Percentiles rank a stretch among this genome's conserved stretches.
Conservation (phyloP, 2,329 filamentous ascomycete genomes). For the Botrytis fragariae region DNA sequence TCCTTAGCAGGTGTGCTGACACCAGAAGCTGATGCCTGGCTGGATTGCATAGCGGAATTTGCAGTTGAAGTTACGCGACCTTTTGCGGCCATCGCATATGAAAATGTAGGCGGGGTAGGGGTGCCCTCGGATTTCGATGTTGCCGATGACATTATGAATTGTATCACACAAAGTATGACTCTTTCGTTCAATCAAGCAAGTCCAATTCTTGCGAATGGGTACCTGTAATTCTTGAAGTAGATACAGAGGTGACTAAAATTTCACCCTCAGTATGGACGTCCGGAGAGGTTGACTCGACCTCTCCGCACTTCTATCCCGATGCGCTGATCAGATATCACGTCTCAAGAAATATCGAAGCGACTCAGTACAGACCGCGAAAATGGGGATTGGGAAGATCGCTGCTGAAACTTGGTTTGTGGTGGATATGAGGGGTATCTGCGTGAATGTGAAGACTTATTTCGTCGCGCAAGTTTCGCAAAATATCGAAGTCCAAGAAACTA, state of each 20-base stretch:
- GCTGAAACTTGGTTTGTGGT: neutral
- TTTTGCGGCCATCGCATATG: slow-evolving; percentile 94
- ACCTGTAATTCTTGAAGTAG: slow-evolving; percentile 2
- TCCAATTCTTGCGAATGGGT: slow-evolving; percentile 11
- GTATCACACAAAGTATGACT: slow-evolving; percentile 14
- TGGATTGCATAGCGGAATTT: slow-evolving; percentile 32
- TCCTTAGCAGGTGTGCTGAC: slow-evolving; percentile 37
- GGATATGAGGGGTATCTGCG: neutral
- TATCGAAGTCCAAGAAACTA: slow-evolving; percentile 15
- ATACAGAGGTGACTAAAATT: slow-evolving; percentile 26
- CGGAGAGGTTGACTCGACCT: slow-evolving; percentile 42
- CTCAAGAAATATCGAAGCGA: neutral
- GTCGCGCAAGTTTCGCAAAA: slow-evolving; percentile 15
- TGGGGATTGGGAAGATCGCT: neutral
- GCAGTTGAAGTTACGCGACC: slow-evolving; percentile 51
- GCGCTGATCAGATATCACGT: slow-evolving; percentile 26
- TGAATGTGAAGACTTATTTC: neutral
- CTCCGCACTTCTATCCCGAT: slow-evolving; percentile 37
- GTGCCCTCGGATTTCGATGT: slow-evolving; percentile 39
- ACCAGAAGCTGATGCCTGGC: slow-evolving; percentile 34
- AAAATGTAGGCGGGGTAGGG: slow-evolving; percentile 61
- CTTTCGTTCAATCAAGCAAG: slow-evolving; percentile 11
- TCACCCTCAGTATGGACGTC: slow-evolving; percentile 38
- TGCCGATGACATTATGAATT: slow-evolving; percentile 43
- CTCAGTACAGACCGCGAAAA: neutral